These are phyloP conservation scores for Xylaria nigripes DNA, from an alignment of 495 filamentous ascomycete species.

Conservation along the genomic window DNA sequence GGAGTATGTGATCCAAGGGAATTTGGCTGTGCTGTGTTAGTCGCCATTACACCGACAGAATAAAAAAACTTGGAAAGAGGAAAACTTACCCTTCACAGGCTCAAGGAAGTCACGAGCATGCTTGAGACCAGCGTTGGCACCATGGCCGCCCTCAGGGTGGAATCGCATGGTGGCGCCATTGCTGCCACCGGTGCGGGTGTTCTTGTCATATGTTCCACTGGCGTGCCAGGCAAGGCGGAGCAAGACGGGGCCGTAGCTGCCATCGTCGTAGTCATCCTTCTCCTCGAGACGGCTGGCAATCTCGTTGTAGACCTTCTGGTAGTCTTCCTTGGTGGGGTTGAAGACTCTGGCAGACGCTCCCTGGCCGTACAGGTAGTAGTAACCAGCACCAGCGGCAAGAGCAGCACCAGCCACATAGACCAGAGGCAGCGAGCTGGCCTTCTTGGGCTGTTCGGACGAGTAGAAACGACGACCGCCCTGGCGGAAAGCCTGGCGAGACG, in stretches of 20 bases:
- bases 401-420: slow-evolving; percentile 43
- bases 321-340: slow-evolving; percentile 73
- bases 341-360: slow-evolving; percentile 50
- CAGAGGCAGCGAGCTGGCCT: slow-evolving; percentile 41
- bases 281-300: slow-evolving; percentile 73
- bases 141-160: slow-evolving; percentile 81
- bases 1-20: slow-evolving; percentile 93
- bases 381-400: slow-evolving; percentile 57
- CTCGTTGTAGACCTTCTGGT: slow-evolving; percentile 91
- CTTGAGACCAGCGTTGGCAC: slow-evolving; percentile 88
- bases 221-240: slow-evolving; percentile 82
- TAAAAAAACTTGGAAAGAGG: background rate
- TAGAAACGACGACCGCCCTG: slow-evolving; percentile 64
- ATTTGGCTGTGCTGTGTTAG: slow-evolving; percentile 45
- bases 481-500: slow-evolving; percentile 54
- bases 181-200: slow-evolving; percentile 83
- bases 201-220: slow-evolving; percentile 81
- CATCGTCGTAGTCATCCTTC: slow-evolving; percentile 93
- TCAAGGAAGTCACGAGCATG: slow-evolving; percentile 86
- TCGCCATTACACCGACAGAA: background rate
- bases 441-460: slow-evolving; percentile 57
- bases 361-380: slow-evolving; percentile 64
- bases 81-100: slow-evolving; percentile 64
- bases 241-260: slow-evolving; percentile 87
- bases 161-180: slow-evolving; percentile 99